These are phyloP conservation scores for Cryomyces minteri DNA, from an alignment of 495 filamentous ascomycete species.

Conservation along the genomic window DNA sequence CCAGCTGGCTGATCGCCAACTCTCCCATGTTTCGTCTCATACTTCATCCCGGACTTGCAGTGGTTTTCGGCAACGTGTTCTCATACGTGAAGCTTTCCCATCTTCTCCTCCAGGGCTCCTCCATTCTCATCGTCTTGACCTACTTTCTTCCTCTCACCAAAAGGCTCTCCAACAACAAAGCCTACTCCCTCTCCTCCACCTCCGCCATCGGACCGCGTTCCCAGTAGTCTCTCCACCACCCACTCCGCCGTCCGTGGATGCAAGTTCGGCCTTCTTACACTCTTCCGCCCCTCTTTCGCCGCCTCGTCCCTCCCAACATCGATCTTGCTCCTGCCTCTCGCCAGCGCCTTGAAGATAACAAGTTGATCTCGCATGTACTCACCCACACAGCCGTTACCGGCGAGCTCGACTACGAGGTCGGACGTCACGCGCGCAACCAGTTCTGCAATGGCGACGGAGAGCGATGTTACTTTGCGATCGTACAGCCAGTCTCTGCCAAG, in stretches of 20 bases:
- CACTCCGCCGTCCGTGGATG: conserved; percentile 63
- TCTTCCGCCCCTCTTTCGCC: conserved; percentile 1
- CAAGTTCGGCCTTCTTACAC: conserved; percentile 11
- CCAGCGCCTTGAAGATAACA: conserved; percentile 64
- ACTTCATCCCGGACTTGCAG: too few relatives aligned
- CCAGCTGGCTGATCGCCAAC: too few relatives aligned
- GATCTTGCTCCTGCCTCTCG: conserved; percentile 29
- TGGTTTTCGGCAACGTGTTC: too few relatives aligned
- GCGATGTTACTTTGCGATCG: conserved; percentile 20
- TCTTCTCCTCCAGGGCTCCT: too few relatives aligned
- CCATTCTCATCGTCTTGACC: too few relatives aligned
- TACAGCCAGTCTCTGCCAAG: conserved; percentile 51
- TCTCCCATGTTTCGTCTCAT: too few relatives aligned
- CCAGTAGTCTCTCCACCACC: conserved; percentile 42
- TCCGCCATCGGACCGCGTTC: conserved; percentile 33
- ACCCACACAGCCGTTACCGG: conserved; percentile 40
- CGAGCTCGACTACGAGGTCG: conserved; percentile 38
- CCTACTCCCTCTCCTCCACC: conserved; percentile 26
- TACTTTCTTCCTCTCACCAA: too few relatives aligned
- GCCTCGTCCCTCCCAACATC: conserved; percentile 7
- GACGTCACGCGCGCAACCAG: conserved; percentile 32
- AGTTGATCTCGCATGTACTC: conserved; percentile 62
- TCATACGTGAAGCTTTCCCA: too few relatives aligned
- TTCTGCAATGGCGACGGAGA: conserved; percentile 4
- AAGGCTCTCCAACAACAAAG: conserved; percentile 6